Evolutionary conservation across 768 basidiomycete genomes (phyloP), one percentile per base, ranked within the genome.

Genomic region (Phanerochaete carnosa): DNA sequence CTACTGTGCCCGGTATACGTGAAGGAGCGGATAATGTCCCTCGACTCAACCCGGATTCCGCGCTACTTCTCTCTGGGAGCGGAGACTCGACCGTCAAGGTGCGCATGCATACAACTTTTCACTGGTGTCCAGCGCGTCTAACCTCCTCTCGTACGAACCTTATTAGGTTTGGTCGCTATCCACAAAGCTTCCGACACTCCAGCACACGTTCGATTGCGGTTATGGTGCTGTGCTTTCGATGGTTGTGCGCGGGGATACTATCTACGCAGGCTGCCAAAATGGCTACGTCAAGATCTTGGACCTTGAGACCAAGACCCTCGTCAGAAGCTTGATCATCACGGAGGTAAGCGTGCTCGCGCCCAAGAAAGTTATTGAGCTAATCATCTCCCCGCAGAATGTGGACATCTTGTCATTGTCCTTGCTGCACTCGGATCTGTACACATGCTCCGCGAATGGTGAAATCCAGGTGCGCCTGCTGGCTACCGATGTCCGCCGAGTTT

Each of bases 181-280:
- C 35, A 50, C 72, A 2, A 67, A 69, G 15, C 76, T 78, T 12
- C 86, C 83, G 0, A 72, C 69, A 23, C 75, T 86, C 3, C 67
- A 83, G 23, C 85, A 91, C 63, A 85, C 88, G 3, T 92, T 92
- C 62, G 79, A 83, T 29, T 91, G 89, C 66, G 79, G 74, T 57
- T 85, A 85, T 65, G 92, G 94, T 1, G 95, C 94, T 0, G 86
- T 97, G 6, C 78, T 95, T n/a, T 85, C 93, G 0, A 79, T 98
- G 28, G 84, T 85, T 1, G 83, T 83, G 0, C 79, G 80, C 33
- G 88, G 87, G 23, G 91, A 92, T 22, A 91, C 92, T 1, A 79
- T 98, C 23, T 97, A 89, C 67, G 96, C 93, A 7, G 96, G 94
- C 0, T 91, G 95, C 66, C 96, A 98, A 73, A 94, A 94, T 63